Conservation (phyloP, 169 alveolate species). For the Amoebophrya sp. region DNA sequence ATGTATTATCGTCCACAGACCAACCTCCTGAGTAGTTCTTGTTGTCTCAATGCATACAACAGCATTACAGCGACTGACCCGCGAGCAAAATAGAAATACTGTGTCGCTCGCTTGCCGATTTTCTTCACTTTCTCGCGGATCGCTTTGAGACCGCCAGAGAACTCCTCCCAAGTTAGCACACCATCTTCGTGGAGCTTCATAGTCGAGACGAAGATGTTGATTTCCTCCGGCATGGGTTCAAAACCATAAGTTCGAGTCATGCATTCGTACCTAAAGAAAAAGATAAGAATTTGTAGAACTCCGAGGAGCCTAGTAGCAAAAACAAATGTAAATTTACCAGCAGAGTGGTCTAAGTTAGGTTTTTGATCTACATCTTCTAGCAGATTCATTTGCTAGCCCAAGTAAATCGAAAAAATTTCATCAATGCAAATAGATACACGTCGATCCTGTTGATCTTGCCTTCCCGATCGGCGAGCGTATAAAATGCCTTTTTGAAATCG, state of each 20-base stretch:
- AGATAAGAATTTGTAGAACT: too few relatives aligned
- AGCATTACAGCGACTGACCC: too few relatives aligned
- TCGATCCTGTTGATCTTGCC: not conserved
- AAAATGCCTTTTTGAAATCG: not conserved
- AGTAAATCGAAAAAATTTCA: too few relatives aligned
- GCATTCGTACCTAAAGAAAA: not conserved
- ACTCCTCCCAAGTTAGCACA: not conserved
- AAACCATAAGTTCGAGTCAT: not conserved
- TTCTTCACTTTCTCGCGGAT: not conserved
- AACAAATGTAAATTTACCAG: too few relatives aligned
- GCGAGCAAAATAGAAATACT: too few relatives aligned
- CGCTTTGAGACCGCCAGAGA: not conserved
- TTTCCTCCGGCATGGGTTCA: not conserved
- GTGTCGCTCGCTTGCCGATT: constrained; percentile 8
- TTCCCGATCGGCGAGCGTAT: not conserved
- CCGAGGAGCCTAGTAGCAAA: too few relatives aligned
- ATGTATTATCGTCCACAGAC: not conserved
- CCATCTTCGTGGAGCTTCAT: not conserved
- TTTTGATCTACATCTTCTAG: too few relatives aligned
- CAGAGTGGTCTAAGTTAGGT: too few relatives aligned
- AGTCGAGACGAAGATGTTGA: constrained; percentile 13
- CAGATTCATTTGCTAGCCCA: too few relatives aligned
- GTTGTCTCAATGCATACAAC: too few relatives aligned
- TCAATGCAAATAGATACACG: not conserved
- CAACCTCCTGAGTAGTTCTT: not conserved